Conservation (phyloP, 2,329 filamentous ascomycete species). For the Plenodomus lindquistii region DNA sequence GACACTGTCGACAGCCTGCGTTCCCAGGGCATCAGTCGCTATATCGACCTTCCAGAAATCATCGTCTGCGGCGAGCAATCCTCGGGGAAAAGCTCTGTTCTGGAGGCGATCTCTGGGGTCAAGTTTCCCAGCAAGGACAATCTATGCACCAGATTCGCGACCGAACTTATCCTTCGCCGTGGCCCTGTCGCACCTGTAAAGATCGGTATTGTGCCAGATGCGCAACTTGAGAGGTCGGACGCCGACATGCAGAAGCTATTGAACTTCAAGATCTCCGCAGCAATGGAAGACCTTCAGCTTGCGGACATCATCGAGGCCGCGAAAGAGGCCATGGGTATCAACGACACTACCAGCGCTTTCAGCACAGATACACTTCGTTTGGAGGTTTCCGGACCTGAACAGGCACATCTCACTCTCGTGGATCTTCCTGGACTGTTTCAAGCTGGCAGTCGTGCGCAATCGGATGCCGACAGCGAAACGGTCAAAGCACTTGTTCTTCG, state of each 20-base stretch:
- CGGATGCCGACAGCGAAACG: slow-evolving; percentile 35
- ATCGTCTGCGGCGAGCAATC: slow-evolving; percentile 14
- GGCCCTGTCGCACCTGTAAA: slow-evolving; percentile 41
- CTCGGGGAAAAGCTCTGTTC: slow-evolving; percentile 30
- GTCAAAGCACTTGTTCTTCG: slow-evolving; percentile 46
- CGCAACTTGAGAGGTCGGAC: slow-evolving; percentile 4
- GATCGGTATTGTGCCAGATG: slow-evolving; percentile 46
- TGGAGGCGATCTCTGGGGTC: slow-evolving; percentile 51
- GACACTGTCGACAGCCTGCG: neutral
- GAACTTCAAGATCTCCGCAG: slow-evolving; percentile 7
- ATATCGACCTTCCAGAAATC: neutral
- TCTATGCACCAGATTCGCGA: slow-evolving; percentile 64
- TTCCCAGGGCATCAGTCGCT: neutral
- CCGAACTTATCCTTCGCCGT: slow-evolving; percentile 60
- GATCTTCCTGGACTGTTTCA: slow-evolving; percentile 48
- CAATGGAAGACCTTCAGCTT: slow-evolving; percentile 8
- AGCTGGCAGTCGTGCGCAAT: slow-evolving; percentile 33
- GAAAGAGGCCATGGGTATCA: slow-evolving; percentile 54
- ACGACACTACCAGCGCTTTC: slow-evolving; percentile 17
- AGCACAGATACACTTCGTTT: slow-evolving; percentile 28
- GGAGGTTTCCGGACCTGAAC: slow-evolving; percentile 24
- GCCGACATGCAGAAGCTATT: slow-evolving; percentile 6
- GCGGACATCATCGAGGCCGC: slow-evolving; percentile 50
- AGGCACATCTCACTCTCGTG: slow-evolving; percentile 35
- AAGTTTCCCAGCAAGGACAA: slow-evolving; percentile 60